Evolutionary conservation across 805 yeast genomes (phyloP).

Genomic region (Cyberlindnera subsufficiens): DNA sequence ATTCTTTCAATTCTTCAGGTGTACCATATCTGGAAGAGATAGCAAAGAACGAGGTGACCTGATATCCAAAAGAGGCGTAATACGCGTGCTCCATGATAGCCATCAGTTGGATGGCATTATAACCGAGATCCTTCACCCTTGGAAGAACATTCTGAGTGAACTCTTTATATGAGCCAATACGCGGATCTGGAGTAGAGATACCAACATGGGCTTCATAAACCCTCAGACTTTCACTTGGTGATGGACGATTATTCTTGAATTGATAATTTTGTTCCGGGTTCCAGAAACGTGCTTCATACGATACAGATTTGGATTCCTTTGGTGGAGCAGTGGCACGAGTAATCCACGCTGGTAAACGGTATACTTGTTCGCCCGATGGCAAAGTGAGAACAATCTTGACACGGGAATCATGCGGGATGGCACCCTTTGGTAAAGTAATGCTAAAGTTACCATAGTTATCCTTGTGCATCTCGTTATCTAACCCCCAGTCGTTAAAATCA

Average conservation of each 20-base stretch:
- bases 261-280: slow-evolving; percentile 48
- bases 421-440: slow-evolving; percentile 53
- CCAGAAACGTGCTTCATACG: slow-evolving; percentile 91
- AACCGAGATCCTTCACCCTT: slow-evolving; percentile 77
- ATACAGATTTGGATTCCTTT: slow-evolving; percentile 38
- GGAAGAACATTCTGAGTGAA: slow-evolving; percentile 80
- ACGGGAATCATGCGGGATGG: slow-evolving; percentile 77
- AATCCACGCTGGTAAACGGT: slow-evolving; percentile 87
- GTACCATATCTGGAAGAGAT: slow-evolving; percentile 87
- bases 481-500: slow-evolving; percentile 85
- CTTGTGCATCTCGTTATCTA: slow-evolving; percentile 47
- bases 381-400: slow-evolving; percentile 64
- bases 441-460: slow-evolving; percentile 71
- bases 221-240: slow-evolving; percentile 44
- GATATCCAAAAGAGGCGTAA: slow-evolving; percentile 97
- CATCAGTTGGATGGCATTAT: slow-evolving; percentile 92
- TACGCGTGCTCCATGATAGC: slow-evolving; percentile 99
- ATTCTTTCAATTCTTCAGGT: slow-evolving; percentile 89
- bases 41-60: slow-evolving; percentile 89
- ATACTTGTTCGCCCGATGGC: slow-evolving; percentile 65
- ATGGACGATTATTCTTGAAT: slow-evolving; percentile 65
- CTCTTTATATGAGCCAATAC: slow-evolving; percentile 78
- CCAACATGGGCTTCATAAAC: slow-evolving; percentile 96
- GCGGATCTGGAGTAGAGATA: slow-evolving; percentile 86
- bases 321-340: slow-evolving; percentile 74